Percentiles rank a stretch among this genome's conserved stretches.
Conservation (phyloP, 139 green algal species). For the Nannochloris sp. region DNA sequence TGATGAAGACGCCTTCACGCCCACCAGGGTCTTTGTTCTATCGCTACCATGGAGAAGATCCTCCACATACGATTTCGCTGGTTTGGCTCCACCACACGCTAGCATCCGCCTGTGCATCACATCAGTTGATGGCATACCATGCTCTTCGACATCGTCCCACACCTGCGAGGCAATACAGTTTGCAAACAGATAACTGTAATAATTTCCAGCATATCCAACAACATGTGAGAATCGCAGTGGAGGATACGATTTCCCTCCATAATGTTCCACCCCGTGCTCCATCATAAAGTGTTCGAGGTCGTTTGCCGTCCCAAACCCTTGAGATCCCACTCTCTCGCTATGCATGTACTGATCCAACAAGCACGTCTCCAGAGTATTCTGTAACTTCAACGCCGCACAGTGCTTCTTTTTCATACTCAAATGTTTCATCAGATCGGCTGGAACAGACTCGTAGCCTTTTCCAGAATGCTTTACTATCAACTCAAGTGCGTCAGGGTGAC, state of each 20-base stretch:
- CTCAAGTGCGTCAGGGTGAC: slow-evolving; percentile 37
- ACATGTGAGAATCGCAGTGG: slow-evolving; percentile 55
- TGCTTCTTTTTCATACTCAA: not conserved
- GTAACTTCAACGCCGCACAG: slow-evolving; percentile 53
- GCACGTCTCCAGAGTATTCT: slow-evolving; percentile 43
- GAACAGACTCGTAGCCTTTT: slow-evolving; percentile 20
- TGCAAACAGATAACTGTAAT: slow-evolving; percentile 79
- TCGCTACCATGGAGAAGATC: not conserved
- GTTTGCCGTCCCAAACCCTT: not conserved
- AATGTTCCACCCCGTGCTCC: not conserved
- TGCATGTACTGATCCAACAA: slow-evolving; percentile 39
- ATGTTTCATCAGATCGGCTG: no score
- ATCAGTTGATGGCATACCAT: slow-evolving; percentile 3
- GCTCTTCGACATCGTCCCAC: slow-evolving; percentile 33
- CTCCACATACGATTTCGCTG: not conserved
- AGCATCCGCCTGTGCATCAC: slow-evolving; percentile 20
- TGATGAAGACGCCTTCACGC: no score
- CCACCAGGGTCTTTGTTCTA: not conserved
- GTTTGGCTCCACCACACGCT: slow-evolving; percentile 5
- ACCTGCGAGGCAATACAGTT: slow-evolving; percentile 49
- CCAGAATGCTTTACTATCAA: slow-evolving; percentile 9
- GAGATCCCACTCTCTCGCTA: slow-evolving; percentile 8
- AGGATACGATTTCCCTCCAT: slow-evolving; percentile 19
- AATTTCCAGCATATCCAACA: slow-evolving; percentile 67
- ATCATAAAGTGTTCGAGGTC: slow-evolving; percentile 2